Evolutionary conservation across 257 asterid species (phyloP), one percentile per base, ranked within the genome.

Genomic region (Forsythia viridissima): DNA sequence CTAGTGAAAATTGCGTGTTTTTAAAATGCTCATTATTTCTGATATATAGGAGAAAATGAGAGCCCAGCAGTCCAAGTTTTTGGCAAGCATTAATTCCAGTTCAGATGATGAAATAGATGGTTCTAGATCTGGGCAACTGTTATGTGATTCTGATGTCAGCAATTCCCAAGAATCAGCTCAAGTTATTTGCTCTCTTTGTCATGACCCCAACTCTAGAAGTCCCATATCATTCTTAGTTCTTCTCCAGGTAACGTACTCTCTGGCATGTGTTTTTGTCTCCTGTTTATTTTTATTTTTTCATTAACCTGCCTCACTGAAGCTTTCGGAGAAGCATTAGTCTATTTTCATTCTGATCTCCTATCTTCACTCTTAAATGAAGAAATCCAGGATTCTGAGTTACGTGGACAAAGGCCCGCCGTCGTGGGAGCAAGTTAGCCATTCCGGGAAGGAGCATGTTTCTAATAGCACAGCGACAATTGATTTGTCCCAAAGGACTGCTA

Each of bases 171-270:
- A 88, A 76, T 84, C 92, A 16, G 82, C 86, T 74, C 90, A 85
- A 88, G 96, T 88, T 77, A 71, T 84, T 80, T 96, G 99, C 85
- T 93, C 98, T 82, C 96, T 93, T 65, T 96, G 99, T 86, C 98
- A 87, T 85, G 96, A 92, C 83, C 88, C 87, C 40, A 86, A 84
- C 73, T 92, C 99, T 48, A 89, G 46, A 80, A 85, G 82, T 84
- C 96, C 97, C n/a, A 84, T 96, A 79, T 93, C 97, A 38, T 96
- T 87, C 87, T 89, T 96, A 82, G 89, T 91, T 87, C 96, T 92
- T 84, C 98, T 96, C 73, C 98, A 96, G 97, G 99, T 92, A 83
- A 76, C 82, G 76, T 71, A 74, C 74, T 6, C 76, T 72, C 78
- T 68, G 43, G 41, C 76, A 39, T 73, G 24, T 74, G 34, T 15